Evolutionary conservation across 306 rosid species (phyloP), one percentile per base, ranked within the genome.

Genomic region (Inga leiocalycina): DNA sequence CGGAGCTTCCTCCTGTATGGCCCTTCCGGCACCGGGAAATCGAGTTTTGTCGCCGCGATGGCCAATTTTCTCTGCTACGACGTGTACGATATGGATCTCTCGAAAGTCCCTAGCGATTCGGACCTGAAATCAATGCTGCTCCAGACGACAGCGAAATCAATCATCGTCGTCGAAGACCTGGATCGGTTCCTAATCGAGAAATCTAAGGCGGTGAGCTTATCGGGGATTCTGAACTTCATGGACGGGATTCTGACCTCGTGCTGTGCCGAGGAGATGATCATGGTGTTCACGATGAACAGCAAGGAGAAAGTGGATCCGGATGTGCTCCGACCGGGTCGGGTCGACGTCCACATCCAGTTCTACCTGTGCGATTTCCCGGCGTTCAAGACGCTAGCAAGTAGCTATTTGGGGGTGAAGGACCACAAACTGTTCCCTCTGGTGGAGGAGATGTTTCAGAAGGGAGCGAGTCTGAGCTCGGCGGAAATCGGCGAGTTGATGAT

Each of bases 41-140:
- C 98, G 0, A 93, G 94, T 84, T 94, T 94, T 87, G 89, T 93
- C 43, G 98, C 97, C 54, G 98, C 97, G 76, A 90, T 94, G 97
- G 98, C 94, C 22, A 91, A 93, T 78, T 94, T 94, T 83, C 89
- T 94, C 69, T 71, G 71, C 46, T 93, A 89, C 87, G 92, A 94
- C 59, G 91, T 94, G 22, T 94, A 89, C 82, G 86, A 93, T 73
- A 83, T 94, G 80, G 92, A 94, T 30, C 86, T 94, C 22, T 89
- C 83, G 6, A 84, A 67, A 22, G 77, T 91, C 41, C 24, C 68
- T 0, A 88, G 85, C 85, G 97, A 91, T 13, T 86, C 94, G 9
- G 92, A 91, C 83, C 88, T 94, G 71, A 88, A 90, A 78, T 69
- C 39, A 34, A 75, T 92, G n/a, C 82, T 90, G 8, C 80, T 94